Evolutionary conservation across 768 basidiomycete genomes (phyloP).

Genomic region (Kwoniella sp.): DNA sequence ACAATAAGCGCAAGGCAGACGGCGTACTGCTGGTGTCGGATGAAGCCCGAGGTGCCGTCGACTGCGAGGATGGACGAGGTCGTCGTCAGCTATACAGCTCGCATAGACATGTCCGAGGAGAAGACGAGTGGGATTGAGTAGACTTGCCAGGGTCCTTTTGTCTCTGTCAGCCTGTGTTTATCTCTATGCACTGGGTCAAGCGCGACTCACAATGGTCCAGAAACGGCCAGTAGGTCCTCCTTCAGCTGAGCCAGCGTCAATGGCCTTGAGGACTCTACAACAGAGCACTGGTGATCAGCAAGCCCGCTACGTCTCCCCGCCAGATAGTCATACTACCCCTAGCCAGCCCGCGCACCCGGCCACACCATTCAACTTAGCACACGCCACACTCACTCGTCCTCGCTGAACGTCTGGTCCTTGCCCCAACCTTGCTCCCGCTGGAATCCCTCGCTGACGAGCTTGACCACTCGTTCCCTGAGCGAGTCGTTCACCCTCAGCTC

Average conservation of each 20-base stretch:
- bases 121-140: background rate
- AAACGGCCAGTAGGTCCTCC: slow-evolving; percentile 64
- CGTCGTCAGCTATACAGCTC: background rate
- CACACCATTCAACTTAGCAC: no score
- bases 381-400: slow-evolving; percentile 41
- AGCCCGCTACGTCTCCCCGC: no score
- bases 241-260: slow-evolving; percentile 65
- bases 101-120: background rate
- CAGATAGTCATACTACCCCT: no score
- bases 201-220: slow-evolving; percentile 49
- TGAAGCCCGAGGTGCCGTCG: slow-evolving; percentile 90
- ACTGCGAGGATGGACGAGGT: slow-evolving; percentile 61
- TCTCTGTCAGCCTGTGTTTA: background rate
- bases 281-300: no score
- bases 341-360: no score
- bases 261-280: slow-evolving; percentile 75
- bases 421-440: slow-evolving; percentile 54
- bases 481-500: slow-evolving; percentile 61
- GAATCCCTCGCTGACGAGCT: slow-evolving; percentile 77
- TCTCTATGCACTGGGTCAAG: background rate
- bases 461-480: slow-evolving; percentile 65
- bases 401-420: slow-evolving; percentile 27
- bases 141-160: slow-evolving; percentile 21
- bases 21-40: slow-evolving; percentile 87
- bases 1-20: slow-evolving; percentile 82